phyloP scores from a whole-genome alignment of 768 basidiomycete genomes.

The Hypsizygus marmoreus region DNA sequence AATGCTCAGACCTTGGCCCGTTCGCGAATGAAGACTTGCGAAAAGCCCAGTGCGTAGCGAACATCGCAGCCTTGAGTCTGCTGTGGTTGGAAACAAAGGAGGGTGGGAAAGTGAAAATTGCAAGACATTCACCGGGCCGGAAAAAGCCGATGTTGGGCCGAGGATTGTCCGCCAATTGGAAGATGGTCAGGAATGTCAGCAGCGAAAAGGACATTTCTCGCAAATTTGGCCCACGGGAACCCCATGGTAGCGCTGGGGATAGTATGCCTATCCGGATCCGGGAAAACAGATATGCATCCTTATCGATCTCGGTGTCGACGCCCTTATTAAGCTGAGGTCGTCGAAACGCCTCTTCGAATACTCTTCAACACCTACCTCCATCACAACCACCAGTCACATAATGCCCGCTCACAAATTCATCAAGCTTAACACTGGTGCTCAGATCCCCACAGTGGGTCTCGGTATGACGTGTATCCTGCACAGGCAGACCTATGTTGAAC shows the following conservation, averaged over 20 bases:
- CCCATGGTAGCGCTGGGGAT: no score
- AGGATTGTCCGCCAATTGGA: background rate
- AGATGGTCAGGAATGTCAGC: no score
- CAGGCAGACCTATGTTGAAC: background rate
- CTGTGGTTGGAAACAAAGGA: slow-evolving; percentile 15
- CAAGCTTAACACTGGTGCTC: slow-evolving; percentile 75
- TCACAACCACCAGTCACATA: slow-evolving; percentile 5
- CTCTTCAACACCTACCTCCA: background rate
- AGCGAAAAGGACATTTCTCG: no score
- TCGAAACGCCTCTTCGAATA: background rate
- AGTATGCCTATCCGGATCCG: no score
- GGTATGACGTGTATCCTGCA: slow-evolving; percentile 41
- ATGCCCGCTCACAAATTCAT: slow-evolving; percentile 55
- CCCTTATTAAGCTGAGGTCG: slow-evolving; percentile 4
- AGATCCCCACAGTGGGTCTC: slow-evolving; percentile 76
- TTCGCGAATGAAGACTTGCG: slow-evolving; percentile 49
- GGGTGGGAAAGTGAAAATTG: background rate
- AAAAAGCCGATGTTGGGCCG: no score
- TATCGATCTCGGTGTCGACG: slow-evolving; percentile 13
- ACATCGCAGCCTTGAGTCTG: slow-evolving; percentile 67
- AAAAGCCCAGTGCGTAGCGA: slow-evolving; percentile 55
- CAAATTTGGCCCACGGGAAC: no score
- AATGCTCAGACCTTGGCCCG: slow-evolving; percentile 86
- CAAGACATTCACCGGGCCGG: background rate
- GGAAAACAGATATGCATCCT: slow-evolving; percentile 18